A percentile compares a stretch with the other conserved stretches of the same genome.
Evolutionary conservation across 75 land plant species (phyloP).

Genomic region (Larix kaempferi): DNA sequence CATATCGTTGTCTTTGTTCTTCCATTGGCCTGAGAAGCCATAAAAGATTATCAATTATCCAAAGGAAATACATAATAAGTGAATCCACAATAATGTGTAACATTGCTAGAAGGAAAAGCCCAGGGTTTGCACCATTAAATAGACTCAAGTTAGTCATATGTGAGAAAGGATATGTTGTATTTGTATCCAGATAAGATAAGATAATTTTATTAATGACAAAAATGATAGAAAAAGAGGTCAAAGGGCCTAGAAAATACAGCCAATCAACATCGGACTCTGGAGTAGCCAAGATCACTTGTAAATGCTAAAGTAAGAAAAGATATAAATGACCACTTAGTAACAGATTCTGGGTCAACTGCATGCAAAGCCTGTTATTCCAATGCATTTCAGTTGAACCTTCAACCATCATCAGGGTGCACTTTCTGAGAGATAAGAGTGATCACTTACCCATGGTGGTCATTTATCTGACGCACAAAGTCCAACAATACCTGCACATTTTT

Average conservation of each 20-base stretch:
- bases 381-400: no score
- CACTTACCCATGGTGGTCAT: conserved; percentile 93
- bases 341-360: not conserved
- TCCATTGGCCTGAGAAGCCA: conserved; percentile 89
- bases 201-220: no score
- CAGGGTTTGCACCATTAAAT: not conserved
- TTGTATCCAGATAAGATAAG: not conserved
- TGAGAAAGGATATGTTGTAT: not conserved
- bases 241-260: no score
- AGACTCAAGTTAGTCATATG: not conserved
- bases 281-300: no score
- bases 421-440: no score
- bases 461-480: conserved; percentile 89
- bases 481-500: conserved; percentile 72
- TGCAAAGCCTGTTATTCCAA: no score
- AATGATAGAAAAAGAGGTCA: no score
- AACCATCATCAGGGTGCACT: no score
- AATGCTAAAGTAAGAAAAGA: no score
- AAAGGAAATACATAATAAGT: not conserved
- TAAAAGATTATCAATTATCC: not conserved
- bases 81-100: not conserved
- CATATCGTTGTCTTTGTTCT: conserved; percentile 94
- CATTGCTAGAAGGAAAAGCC: not conserved
- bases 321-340: no score
- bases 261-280: no score